phyloP scores from a whole-genome alignment of 2,329 filamentous ascomycete genomes.

The Beauveria scarabaeidicola region DNA sequence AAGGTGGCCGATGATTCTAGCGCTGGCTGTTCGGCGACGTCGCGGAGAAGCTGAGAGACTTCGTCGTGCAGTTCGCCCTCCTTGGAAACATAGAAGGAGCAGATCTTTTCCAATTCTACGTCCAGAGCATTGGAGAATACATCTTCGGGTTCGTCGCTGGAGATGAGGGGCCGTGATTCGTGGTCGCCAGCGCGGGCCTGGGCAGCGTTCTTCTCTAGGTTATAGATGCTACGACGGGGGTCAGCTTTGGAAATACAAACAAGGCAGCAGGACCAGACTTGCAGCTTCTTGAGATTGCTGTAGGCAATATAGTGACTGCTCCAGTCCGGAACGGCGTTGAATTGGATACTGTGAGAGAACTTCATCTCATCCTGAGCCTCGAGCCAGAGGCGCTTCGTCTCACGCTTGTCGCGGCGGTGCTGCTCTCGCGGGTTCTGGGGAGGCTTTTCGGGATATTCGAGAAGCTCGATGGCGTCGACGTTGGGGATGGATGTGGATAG shows the following conservation, averaged over 20 bases:
- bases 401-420: conserved; percentile 35
- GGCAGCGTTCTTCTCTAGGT: conserved; percentile 78
- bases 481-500: conserved; percentile 4
- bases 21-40: conserved; percentile 59
- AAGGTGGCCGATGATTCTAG: conserved; percentile 32
- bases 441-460: conserved; percentile 26
- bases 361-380: conserved; percentile 85
- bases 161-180: conserved; percentile 78
- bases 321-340: conserved; percentile 99
- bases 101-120: conserved; percentile 87
- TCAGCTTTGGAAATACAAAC: neutral
- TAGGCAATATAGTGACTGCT: conserved; percentile 97
- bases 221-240: conserved; percentile 64
- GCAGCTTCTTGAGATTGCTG: conserved; percentile 98
- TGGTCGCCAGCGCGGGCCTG: conserved; percentile 57
- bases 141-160: conserved; percentile 64
- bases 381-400: conserved; percentile 60
- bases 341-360: conserved; percentile 99
- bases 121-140: conserved; percentile 77
- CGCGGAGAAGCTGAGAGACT: conserved; percentile 64
- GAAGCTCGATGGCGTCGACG: conserved; percentile 32
- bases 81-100: conserved; percentile 81
- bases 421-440: neutral
- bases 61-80: conserved; percentile 81
- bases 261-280: conserved; percentile 24